These are phyloP conservation scores for Ceratobasidium sp. DNA, from an alignment of 1,284 basidiomycete genomes.

Conservation along the genomic window DNA sequence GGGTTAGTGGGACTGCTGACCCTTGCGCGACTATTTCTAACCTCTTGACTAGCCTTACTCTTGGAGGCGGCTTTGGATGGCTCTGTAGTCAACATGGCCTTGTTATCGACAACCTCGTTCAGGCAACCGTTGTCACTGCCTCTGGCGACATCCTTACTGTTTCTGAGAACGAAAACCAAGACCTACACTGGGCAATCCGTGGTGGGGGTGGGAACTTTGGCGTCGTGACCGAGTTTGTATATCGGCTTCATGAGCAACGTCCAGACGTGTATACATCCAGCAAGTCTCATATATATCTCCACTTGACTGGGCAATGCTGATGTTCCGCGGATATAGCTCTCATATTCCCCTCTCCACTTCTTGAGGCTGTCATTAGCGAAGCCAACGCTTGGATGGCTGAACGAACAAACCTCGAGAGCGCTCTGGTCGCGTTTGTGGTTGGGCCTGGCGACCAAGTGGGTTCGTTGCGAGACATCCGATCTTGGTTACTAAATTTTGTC, in stretches of 20 bases:
- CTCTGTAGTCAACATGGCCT: conserved; percentile 31
- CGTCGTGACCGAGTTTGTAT: conserved; percentile 44
- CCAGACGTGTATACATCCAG: conserved; percentile 20
- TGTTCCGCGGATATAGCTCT: conserved; percentile 13
- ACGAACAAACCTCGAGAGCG: conserved; percentile 15
- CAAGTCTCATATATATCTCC: not conserved
- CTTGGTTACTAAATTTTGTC: not conserved
- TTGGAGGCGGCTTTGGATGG: conserved; percentile 43
- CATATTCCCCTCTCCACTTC: not conserved
- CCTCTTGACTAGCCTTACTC: conserved; percentile 20
- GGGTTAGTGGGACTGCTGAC: conserved; percentile 30
- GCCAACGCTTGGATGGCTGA: conserved; percentile 26
- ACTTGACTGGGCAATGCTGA: not conserved
- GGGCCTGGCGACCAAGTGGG: conserved; percentile 36
- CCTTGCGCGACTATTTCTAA: not conserved
- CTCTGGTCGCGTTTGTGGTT: conserved; percentile 7
- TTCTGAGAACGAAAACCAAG: conserved; percentile 30
- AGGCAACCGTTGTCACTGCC: conserved; percentile 41
- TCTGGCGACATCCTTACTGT: conserved; percentile 41
- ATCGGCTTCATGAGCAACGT: conserved; percentile 37
- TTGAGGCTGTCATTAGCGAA: conserved; percentile 26
- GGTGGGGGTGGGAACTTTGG: conserved; percentile 46
- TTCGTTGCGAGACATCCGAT: not conserved
- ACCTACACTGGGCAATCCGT: conserved; percentile 44
- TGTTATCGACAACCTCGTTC: conserved; percentile 42